Percentiles rank a stretch among this genome's conserved stretches.
Conservation (phyloP, 768 basidiomycete genomes). For the Suillus subaureus region DNA sequence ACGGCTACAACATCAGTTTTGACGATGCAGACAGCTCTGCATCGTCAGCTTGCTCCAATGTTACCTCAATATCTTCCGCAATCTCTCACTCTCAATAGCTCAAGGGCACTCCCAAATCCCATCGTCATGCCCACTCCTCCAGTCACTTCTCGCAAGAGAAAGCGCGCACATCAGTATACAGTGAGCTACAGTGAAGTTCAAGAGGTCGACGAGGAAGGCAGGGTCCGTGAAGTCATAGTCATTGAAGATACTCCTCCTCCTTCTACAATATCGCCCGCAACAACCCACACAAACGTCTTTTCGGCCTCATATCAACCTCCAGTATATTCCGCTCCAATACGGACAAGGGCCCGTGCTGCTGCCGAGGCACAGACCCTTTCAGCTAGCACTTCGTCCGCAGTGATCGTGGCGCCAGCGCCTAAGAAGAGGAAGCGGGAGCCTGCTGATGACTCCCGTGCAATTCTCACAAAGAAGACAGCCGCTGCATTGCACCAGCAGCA, state of each 20-base stretch:
- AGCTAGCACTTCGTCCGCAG: constrained; percentile 62
- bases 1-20: constrained; percentile 51
- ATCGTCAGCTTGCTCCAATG: constrained; percentile 61
- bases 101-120: constrained; percentile 40
- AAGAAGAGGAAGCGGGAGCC: constrained; percentile 87
- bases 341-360: constrained; percentile 84
- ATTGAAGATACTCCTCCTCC: constrained; percentile 91
- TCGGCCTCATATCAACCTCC: constrained; percentile 84
- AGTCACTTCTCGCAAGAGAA: constrained; percentile 76
- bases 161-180: constrained; percentile 77
- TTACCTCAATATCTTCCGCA: constrained; percentile 69
- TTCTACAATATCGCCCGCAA: constrained; percentile 71
- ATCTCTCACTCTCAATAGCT: constrained; percentile 49
- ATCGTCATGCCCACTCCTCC: constrained; percentile 75
- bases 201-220: constrained; percentile 79
- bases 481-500: constrained; percentile 52
- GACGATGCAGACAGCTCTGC: constrained; percentile 73
- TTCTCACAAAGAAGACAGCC: constrained; percentile 62
- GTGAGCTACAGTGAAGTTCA: constrained; percentile 89
- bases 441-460: constrained; percentile 72
- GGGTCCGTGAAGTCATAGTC: constrained; percentile 84
- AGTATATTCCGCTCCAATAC: constrained; percentile 70
- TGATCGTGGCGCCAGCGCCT: constrained; percentile 65
- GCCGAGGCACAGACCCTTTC: constrained; percentile 83
- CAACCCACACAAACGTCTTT: constrained; percentile 68